Base-by-base conservation (phyloP, 306 rosid genomes). In the Cucurbita argyrosperma region DNA sequence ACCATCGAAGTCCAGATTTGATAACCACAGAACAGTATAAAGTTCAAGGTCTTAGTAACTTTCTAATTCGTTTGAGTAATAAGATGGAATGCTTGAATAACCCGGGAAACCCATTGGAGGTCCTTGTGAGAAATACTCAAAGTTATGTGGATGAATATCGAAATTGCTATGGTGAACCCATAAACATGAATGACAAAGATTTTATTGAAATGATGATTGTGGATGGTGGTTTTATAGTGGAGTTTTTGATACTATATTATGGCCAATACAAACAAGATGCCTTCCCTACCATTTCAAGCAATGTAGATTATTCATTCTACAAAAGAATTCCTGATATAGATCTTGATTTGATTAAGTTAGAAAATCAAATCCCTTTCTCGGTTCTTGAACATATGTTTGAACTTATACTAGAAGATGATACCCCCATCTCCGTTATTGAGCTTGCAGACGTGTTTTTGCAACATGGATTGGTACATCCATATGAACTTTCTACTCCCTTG, bases 321-420 rank as follows among this genome's bases (percentile, higher is more conserved):
- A 0, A 50, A 50, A 14, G 5, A 50, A 4, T 50, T 1, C n/a
- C 6, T 14, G 54, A 50, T 4, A 3, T 50, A 50, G 5, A 12
- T 13, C 1, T 4, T 13, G 54, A 50, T 5, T 14, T 50, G 54
- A 13, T 50, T 4, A 50, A 14, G 62, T 0, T 66, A 83, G 96
- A 92, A 75, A 92, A 92, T 69, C 96, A 92, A 61, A 80, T 92
- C 14, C 97, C 97, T 0, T 86, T 67, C 74, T 86, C 82, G 21
- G 39, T 92, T 50, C 88, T 92, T 9, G 68, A 85, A 14, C 47
- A n/a, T 1, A 37, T 89, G 5, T 89, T 66, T 38, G 18, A 50
- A n/a, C 54, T 50, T 5, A 50, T 50, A 5, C 26, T 23, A 23
- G 26, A 23, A 23, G 26, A 23, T 23, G 26, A 23, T 23, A 23